Base-by-base conservation (phyloP, 495 filamentous ascomycete genomes). In the Penicillium verhagenii region DNA sequence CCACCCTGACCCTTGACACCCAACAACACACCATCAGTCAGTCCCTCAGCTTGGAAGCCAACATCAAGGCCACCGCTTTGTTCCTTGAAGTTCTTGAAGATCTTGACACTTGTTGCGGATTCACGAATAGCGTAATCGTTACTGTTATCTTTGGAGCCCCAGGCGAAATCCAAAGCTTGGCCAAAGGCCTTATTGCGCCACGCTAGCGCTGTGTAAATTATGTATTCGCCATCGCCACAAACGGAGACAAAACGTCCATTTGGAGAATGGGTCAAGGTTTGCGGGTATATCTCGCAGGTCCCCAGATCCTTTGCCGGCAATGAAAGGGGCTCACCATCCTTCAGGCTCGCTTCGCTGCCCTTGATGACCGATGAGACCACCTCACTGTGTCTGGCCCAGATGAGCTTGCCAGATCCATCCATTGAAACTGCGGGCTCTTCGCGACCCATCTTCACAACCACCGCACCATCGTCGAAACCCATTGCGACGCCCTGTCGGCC, bases 111-210 rank as follows among this genome's bases (percentile, higher is more conserved):
- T 20, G 90, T 94, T 6, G 87, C 69, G 9, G 91, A 96, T 70
- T 97, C 94, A 16, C 94, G 85, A 60, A 99, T 97, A 37, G 94
- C 94, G 60, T 94, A 97, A 64, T 99, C 95, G 69, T 96, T 97
- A 69, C 91, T 96, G 75, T 97, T 96, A 42, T 97, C 95, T 72
- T 96, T 97, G 18, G 90, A 89, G 2, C 90, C 95, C 94, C 94
- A 99, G 13, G 89, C 91, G 67, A 99, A 99, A 70, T 99, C 94
- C 31, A 97, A 76, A 10, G 92, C 94, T 29, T 89, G 88, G 6
- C 94, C 94, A 64, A 97, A 99, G 7, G 91, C 91, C 77, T 97
- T 96, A 74, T 99, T 97, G 66, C 94, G 85, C 85, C 95, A 96
- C 8, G 94, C 94, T 43, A 97, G 82, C 55, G 94, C 92, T 13